phyloP scores from a whole-genome alignment of 768 basidiomycete genomes.

The Baorangia bicolor region DNA sequence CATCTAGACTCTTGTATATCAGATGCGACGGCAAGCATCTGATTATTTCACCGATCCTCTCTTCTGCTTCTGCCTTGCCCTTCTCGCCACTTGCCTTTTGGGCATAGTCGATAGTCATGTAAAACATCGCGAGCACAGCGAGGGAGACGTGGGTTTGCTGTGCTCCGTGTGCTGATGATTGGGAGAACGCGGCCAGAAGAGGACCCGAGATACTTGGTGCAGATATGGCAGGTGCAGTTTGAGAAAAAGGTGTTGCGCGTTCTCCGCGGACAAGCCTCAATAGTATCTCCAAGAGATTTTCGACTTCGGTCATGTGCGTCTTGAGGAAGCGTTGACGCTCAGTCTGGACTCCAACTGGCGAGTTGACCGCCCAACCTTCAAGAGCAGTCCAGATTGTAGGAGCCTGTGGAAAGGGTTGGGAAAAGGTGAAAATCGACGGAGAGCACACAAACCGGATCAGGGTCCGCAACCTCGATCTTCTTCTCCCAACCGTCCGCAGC shows the following conservation, averaged over 20 bases:
- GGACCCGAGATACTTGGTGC: constrained; percentile 67
- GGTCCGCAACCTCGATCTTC: constrained; percentile 89
- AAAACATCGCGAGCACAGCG: constrained; percentile 88
- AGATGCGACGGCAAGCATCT: constrained; percentile 83
- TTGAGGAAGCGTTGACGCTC: constrained; percentile 88
- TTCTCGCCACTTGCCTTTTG: constrained; percentile 63
- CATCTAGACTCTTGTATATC: constrained; percentile 89
- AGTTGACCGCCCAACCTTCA: constrained; percentile 87
- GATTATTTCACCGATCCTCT: constrained; percentile 84
- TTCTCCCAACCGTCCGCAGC: constrained; percentile 92
- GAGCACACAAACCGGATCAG: constrained; percentile 77
- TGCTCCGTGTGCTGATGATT: constrained; percentile 75
- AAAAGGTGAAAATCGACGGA: not conserved
- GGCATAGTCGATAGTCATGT: constrained; percentile 81
- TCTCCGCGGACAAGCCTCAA: constrained; percentile 90
- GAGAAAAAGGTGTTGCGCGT: constrained; percentile 69
- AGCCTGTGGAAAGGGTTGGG: constrained; percentile 48
- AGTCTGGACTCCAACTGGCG: constrained; percentile 66
- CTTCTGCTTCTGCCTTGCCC: constrained; percentile 71
- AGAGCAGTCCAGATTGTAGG: constrained; percentile 91
- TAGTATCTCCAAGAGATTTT: constrained; percentile 91
- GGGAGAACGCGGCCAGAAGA: constrained; percentile 64
- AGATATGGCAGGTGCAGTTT: constrained; percentile 58
- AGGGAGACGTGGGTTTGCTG: constrained; percentile 95
- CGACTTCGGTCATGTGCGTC: constrained; percentile 81